Conservation (phyloP, 1,284 basidiomycete genomes). For the Afroboletus lepidellus region DNA sequence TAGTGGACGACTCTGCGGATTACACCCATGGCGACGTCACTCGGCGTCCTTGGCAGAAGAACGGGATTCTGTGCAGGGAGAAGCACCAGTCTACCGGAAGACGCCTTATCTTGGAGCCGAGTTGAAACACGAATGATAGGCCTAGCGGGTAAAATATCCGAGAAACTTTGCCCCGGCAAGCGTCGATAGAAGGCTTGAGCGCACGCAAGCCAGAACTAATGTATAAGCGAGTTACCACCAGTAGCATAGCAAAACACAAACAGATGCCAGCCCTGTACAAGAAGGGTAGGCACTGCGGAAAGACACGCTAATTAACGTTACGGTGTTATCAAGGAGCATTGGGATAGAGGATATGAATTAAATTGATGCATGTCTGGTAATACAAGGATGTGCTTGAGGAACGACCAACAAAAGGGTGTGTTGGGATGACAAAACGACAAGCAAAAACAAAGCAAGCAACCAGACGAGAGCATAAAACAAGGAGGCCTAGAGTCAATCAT, state of each 20-base stretch:
- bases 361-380: constrained; percentile 33
- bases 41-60: constrained; percentile 1
- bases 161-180: neutral
- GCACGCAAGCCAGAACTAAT: no score
- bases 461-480: constrained; percentile 26
- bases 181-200: no score
- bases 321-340: constrained; percentile 2
- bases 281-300: constrained; percentile 6
- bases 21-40: constrained; percentile 23
- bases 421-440: constrained; percentile 31
- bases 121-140: neutral
- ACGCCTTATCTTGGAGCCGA: constrained; percentile 11
- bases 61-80: constrained; percentile 1
- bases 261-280: no score
- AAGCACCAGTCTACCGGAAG: neutral
- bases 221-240: neutral
- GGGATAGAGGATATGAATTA: constrained; percentile 26
- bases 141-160: neutral
- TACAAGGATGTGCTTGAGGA: constrained; percentile 33
- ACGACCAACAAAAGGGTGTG: constrained; percentile 26
- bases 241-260: neutral
- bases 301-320: constrained; percentile 6
- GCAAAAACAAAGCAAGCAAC: constrained; percentile 30
- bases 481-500: constrained; percentile 15
- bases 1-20: constrained; percentile 24